Evolutionary conservation across 2,329 filamentous ascomycete genomes (phyloP).

Genomic region (Pseudocercospora fijiensis): DNA sequence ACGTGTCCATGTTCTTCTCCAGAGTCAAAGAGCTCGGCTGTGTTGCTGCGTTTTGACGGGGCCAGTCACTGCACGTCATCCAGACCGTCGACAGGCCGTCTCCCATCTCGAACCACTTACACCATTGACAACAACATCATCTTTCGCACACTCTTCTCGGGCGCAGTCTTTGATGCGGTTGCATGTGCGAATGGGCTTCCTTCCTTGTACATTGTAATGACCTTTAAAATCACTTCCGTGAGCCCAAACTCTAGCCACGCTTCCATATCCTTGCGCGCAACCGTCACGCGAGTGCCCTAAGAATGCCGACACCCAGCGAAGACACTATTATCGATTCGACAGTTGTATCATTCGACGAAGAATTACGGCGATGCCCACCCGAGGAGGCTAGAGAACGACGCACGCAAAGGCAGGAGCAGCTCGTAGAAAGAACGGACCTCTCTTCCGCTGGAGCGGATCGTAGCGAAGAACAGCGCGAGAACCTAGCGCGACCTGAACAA

Average conservation of each 20-base stretch:
- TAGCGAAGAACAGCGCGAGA: slow-evolving; percentile 22
- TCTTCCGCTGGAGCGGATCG: slow-evolving; percentile 11
- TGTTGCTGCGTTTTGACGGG: background rate
- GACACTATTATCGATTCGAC: slow-evolving; percentile 16
- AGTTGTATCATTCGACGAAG: slow-evolving; percentile 8
- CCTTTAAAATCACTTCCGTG: slow-evolving; percentile 2
- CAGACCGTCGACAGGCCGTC: background rate
- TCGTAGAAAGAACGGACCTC: background rate
- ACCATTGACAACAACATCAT: background rate
- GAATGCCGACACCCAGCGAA: slow-evolving; percentile 29
- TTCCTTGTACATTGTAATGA: slow-evolving; percentile 23
- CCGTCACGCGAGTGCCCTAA: slow-evolving; percentile 28
- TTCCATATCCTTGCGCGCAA: slow-evolving; percentile 13
- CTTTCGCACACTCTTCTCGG: background rate
- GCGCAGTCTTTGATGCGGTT: background rate
- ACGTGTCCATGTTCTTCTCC: background rate
- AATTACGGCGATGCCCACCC: slow-evolving; percentile 41
- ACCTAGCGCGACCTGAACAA: slow-evolving; percentile 31
- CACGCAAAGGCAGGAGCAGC: slow-evolving; percentile 7
- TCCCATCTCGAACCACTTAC: background rate
- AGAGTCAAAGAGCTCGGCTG: background rate
- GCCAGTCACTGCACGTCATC: background rate
- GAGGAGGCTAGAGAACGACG: slow-evolving; percentile 31
- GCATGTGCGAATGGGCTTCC: slow-evolving; percentile 11
- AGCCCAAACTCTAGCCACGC: slow-evolving; percentile 9